Base-by-base conservation (phyloP, 176 grass and related monocot genomes). In the Areca catechu region DNA sequence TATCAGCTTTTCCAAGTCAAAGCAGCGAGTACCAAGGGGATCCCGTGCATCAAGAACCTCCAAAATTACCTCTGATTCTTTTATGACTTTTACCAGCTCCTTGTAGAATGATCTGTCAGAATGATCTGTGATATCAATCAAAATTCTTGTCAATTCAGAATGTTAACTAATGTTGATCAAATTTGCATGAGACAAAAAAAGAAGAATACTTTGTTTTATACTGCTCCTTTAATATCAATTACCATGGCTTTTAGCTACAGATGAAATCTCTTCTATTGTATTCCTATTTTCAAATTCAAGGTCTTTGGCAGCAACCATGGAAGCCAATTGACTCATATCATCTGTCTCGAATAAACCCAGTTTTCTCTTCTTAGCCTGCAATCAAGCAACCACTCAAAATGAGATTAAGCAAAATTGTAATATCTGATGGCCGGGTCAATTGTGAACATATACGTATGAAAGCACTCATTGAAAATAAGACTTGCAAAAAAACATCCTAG, bases 61-160 rank as follows among this genome's bases (percentile, higher is more conserved):
- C 16, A 97, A 68, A 71, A 97, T 91, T 27, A 97, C 80, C 61
- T 97, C 92, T 0, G 86, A 91, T 60, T 80, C 74, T 82, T 97
- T 83, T 16, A 97, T 85, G 15, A 97, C 92, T 89, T 97, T 97
- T 30, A 88, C 72, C 59, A 97, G 57, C 80, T 97, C 92, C 77
- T 97, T 97, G 72, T 91, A 91, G 78, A 97, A 97, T 17, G 92
- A 74, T 61, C 83, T 87, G 69, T 91, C 86, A 72, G 83, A 97
- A 80, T 97, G 83, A 67, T 85, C 92, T 88, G 52, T 12, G 16
- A 67, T 53, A 77, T 62, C 66, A 67, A 19, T 15, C 50, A 60
- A 14, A 68, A 61, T 4, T 61, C 63, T 18, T 14, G 51, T 16
- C 4, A 71, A 20, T 27, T 3, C 3, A 25, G 47, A 20, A 56